phyloP scores from a whole-genome alignment of 2,329 filamentous ascomycete species.

The Cladosporium cucumerinum region DNA sequence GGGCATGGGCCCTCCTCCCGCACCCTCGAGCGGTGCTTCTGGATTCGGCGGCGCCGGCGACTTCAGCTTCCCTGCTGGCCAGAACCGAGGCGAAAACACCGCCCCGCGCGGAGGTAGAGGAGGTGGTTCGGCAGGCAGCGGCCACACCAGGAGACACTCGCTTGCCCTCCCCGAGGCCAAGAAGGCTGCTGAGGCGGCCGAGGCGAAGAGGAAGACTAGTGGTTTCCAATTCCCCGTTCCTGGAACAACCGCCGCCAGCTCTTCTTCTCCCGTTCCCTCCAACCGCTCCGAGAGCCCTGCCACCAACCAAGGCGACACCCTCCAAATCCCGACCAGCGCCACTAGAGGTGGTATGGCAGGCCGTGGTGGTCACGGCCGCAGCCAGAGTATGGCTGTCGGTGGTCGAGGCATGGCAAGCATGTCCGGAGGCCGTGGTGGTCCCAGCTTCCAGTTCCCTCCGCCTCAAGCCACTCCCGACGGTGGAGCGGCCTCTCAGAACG shows the following conservation, averaged over 20 bases:
- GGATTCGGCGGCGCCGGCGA: conserved; percentile 70
- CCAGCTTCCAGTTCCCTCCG: conserved; percentile 65
- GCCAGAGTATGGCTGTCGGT: conserved; percentile 84
- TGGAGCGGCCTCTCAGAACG: conserved; percentile 48
- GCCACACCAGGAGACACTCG: conserved; percentile 91
- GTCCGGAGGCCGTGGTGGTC: conserved; percentile 57
- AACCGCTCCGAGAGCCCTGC: conserved; percentile 58
- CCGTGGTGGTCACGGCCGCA: conserved; percentile 58
- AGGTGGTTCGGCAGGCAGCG: conserved; percentile 63
- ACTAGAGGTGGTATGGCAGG: conserved; percentile 37
- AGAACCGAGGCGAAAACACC: conserved; percentile 54
- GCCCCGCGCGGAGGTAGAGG: conserved; percentile 65
- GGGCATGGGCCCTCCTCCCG: conserved; percentile 72
- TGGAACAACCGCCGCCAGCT: conserved; percentile 55
- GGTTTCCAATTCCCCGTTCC: conserved; percentile 92
- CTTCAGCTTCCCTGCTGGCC: conserved; percentile 47
- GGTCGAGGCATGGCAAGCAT: conserved; percentile 63
- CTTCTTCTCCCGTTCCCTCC: conserved; percentile 41
- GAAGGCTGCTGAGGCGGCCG: conserved; percentile 92
- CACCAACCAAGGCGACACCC: conserved; percentile 37
- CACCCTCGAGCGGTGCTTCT: conserved; percentile 82
- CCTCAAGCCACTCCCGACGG: conserved; percentile 49
- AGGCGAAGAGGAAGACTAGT: conserved; percentile 92
- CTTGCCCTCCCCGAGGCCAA: conserved; percentile 92
- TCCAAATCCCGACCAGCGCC: conserved; percentile 21